Evolutionary conservation across 345 rosid species (phyloP).

Genomic region (Mallotus nudiflorus): DNA sequence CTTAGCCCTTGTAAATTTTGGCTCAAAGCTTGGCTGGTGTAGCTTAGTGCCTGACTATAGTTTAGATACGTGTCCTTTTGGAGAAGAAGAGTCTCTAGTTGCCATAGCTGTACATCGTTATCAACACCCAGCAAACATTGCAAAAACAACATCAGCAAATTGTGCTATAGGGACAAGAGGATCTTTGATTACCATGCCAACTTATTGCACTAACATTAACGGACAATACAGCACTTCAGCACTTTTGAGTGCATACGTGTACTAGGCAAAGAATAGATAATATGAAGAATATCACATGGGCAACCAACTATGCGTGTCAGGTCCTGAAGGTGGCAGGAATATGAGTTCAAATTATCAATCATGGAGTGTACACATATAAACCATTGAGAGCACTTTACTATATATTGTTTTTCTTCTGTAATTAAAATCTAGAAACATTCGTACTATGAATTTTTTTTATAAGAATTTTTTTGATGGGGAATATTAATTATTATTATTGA

Average conservation of each 20-base stretch:
- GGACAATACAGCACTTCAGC: conserved; percentile 18
- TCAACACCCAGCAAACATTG: conserved; percentile 9
- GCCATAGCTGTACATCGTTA: conserved; percentile 79
- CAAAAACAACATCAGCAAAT: background rate
- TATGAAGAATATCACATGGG: conserved; percentile 30
- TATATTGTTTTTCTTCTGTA: no score
- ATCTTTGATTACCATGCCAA: conserved; percentile 20
- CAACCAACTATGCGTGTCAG: conserved; percentile 20
- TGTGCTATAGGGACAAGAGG: conserved; percentile 10
- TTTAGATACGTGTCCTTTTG: conserved; percentile 94
- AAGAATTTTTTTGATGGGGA: no score
- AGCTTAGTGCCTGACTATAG: conserved; percentile 95
- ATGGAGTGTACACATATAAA: background rate
- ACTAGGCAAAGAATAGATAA: background rate
- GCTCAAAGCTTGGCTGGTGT: conserved; percentile 97
- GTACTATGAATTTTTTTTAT: no score
- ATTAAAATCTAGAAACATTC: no score
- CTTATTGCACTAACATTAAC: conserved; percentile 13
- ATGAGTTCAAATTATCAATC: conserved; percentile 23
- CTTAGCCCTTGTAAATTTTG: conserved; percentile 94
- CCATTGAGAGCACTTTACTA: no score
- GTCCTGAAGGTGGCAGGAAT: no score
- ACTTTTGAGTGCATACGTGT: background rate
- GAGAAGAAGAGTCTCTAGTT: conserved; percentile 89
- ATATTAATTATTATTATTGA: no score